phyloP scores from a whole-genome alignment of 176 grass and related monocot species.

The Rhipidocladum racemiflorum region DNA sequence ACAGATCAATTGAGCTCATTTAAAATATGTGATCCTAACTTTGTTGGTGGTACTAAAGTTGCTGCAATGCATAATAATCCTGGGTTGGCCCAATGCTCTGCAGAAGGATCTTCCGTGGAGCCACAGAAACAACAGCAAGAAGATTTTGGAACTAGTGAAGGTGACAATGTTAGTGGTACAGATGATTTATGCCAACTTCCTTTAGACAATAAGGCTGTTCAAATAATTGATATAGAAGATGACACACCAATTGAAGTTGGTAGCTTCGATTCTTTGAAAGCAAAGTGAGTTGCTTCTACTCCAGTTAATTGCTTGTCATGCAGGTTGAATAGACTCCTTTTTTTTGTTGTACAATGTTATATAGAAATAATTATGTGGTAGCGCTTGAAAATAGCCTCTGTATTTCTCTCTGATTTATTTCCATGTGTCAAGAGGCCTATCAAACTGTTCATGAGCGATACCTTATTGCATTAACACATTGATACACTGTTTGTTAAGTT shows the following conservation, averaged over 20 bases:
- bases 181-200: constrained; percentile 47
- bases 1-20: constrained; percentile 46
- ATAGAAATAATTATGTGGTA: constrained; percentile 21
- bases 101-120: constrained; percentile 34
- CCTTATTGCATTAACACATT: constrained; percentile 4
- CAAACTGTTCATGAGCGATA: neutral
- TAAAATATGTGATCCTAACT: constrained; percentile 50
- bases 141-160: constrained; percentile 41
- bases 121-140: constrained; percentile 39
- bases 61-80: constrained; percentile 46
- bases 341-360: neutral
- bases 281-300: constrained; percentile 55
- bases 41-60: constrained; percentile 52
- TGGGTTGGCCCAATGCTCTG: constrained; percentile 21
- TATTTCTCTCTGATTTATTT: constrained; percentile 4
- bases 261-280: constrained; percentile 50
- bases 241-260: constrained; percentile 48
- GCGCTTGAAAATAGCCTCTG: neutral
- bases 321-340: neutral
- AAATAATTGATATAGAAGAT: constrained; percentile 67
- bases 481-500: constrained; percentile 19
- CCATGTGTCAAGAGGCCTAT: constrained; percentile 10
- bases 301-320: constrained; percentile 7
- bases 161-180: constrained; percentile 29
- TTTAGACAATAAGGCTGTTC: constrained; percentile 57